Base-by-base conservation (phyloP, 169 alveolate species). In the Plasmodium coatneyi region DNA sequence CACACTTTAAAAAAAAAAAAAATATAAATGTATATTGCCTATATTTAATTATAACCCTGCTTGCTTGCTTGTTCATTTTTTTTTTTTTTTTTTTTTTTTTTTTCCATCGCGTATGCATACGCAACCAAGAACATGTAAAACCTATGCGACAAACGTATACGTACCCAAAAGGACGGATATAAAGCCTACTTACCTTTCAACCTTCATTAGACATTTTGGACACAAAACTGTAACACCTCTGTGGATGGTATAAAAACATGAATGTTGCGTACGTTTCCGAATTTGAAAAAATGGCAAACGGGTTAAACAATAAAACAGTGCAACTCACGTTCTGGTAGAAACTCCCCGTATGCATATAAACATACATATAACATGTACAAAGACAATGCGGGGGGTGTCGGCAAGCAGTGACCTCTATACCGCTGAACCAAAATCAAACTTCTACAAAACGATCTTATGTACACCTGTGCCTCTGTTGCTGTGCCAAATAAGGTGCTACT, bases 31-130 rank as follows among this genome's bases (percentile, higher is more conserved):
- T 60, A 54, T 16, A 83, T 22, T 41, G 56, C 82, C 79, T 71
- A 83, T 41, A 71, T 32, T 36, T 28, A 46, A 83, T 36, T 83
- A 71, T 66, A 22, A 32, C 70, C 39, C 39, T 83, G 82, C 36
- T 66, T 66, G 43, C 32, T 83, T 41, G 71, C 28, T 81, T n/a
- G n/a, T n/a, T n/a, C n/a, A n/a, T n/a, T 46, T 14, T 80, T 39
- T 22, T 39, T 70, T 66, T 66, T 66, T 66, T 83, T 83, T 83
- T 83, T 52, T 80, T 82, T 82, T 54, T 34, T n/a, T 41, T 80
- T 70, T 71, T 83, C 76, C 71, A 83, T 22, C 39, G 25, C n/a
- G 41, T 81, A 32, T 83, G 92, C 41, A 83, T 52, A 83, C 92
- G 70, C 80, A 52, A 66, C 92, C 92, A 46, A 83, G 74, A 71